These are phyloP conservation scores for Diplodia sapinea DNA, from an alignment of 2,329 filamentous ascomycete genomes.

Conservation along the genomic window DNA sequence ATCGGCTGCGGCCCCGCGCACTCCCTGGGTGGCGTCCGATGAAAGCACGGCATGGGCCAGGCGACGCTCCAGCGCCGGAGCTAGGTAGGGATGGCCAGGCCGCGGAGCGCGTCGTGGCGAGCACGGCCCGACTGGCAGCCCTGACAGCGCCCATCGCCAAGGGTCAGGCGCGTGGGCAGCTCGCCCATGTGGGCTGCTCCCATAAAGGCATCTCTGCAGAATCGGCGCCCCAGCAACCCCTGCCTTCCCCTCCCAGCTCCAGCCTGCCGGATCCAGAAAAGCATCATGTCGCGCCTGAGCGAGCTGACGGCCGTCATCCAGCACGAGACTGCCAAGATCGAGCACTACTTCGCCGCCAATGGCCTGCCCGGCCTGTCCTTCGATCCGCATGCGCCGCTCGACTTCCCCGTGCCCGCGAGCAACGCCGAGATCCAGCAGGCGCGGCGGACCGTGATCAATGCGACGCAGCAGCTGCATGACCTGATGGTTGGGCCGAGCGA, in stretches of 20 bases:
- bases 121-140: slow-evolving; percentile 11
- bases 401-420: slow-evolving; percentile 34
- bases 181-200: slow-evolving; percentile 14
- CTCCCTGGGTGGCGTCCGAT: slow-evolving; percentile 2
- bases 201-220: slow-evolving; percentile 26
- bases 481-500: slow-evolving; percentile 36
- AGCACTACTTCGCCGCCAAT: slow-evolving; percentile 32
- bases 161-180: not conserved
- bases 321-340: slow-evolving; percentile 34
- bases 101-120: not conserved
- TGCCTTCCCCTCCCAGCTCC: slow-evolving; percentile 10
- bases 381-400: slow-evolving; percentile 32
- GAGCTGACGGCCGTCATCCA: slow-evolving; percentile 34
- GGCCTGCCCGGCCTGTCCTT: slow-evolving; percentile 34
- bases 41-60: not conserved
- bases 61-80: not conserved
- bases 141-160: slow-evolving; percentile 3
- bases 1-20: not conserved
- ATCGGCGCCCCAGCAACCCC: slow-evolving; percentile 17
- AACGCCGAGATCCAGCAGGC: slow-evolving; percentile 34
- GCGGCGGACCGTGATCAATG: slow-evolving; percentile 35
- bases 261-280: not conserved
- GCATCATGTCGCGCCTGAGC: slow-evolving; percentile 28
- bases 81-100: not conserved
- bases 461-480: slow-evolving; percentile 36